Conservation (phyloP, 108 stramenopile species). For the Cyclotella kingstonii region DNA sequence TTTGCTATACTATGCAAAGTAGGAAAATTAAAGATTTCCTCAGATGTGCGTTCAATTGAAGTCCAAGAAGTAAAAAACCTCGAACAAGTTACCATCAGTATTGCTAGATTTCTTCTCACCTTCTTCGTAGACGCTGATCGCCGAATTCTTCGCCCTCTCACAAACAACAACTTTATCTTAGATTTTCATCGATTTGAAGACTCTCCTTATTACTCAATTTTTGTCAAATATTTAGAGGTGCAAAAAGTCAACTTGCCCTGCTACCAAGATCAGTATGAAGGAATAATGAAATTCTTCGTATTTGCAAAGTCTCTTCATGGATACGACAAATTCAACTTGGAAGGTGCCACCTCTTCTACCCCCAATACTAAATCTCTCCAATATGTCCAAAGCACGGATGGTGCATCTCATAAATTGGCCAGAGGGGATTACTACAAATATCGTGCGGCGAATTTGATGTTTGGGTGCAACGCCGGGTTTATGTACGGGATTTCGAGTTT, state of each 20-base stretch:
- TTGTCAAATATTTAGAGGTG: constrained; percentile 29
- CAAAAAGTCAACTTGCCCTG: constrained; percentile 31
- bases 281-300: constrained; percentile 29
- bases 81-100: constrained; percentile 35
- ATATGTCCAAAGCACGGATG: constrained; percentile 35
- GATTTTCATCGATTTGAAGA: constrained; percentile 47
- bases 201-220: constrained; percentile 38
- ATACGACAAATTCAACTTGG: constrained; percentile 47
- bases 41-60: constrained; percentile 17
- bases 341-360: constrained; percentile 46
- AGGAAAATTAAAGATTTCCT: constrained; percentile 39
- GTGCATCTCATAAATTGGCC: constrained; percentile 36
- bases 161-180: constrained; percentile 52
- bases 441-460: constrained; percentile 49
- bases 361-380: constrained; percentile 50
- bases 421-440: constrained; percentile 57
- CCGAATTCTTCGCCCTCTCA: constrained; percentile 39
- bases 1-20: constrained; percentile 51
- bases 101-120: constrained; percentile 48
- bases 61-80: constrained; percentile 29
- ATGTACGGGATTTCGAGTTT: constrained; percentile 41
- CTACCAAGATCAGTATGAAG: constrained; percentile 42
- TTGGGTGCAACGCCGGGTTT: constrained; percentile 50
- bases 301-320: constrained; percentile 40
- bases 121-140: constrained; percentile 47